Evolutionary conservation across 2,329 filamentous ascomycete species (phyloP).

Genomic region (Fusarium sp.): DNA sequence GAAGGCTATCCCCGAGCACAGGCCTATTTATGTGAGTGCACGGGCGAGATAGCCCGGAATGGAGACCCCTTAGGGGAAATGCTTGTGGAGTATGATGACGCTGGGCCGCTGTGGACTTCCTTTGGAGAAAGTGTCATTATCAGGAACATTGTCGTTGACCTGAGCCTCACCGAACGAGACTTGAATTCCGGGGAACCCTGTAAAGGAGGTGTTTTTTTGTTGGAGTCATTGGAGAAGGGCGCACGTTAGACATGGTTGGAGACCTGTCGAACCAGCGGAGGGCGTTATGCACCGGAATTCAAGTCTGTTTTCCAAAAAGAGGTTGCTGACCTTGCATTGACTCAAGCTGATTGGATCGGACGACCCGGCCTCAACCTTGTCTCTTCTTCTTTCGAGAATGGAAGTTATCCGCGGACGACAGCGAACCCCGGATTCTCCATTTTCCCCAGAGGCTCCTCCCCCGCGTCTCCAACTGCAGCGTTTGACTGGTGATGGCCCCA

Average conservation of each 20-base stretch:
- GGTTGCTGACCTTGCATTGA: background rate
- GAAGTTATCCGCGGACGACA: background rate
- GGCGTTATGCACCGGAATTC: background rate
- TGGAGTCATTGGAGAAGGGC: background rate
- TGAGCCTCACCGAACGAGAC: background rate
- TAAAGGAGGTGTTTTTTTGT: background rate
- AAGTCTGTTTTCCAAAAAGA: background rate
- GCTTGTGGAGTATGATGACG: background rate
- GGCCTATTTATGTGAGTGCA: background rate
- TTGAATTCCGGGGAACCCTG: constrained; percentile 1
- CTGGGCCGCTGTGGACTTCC: background rate
- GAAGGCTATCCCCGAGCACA: constrained; percentile 1
- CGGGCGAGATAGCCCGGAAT: background rate
- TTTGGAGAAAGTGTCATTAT: background rate
- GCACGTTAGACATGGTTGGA: background rate
- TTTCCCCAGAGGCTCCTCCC: constrained; percentile 2
- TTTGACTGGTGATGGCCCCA: background rate
- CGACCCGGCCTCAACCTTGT: background rate
- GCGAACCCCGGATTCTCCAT: constrained; percentile 1
- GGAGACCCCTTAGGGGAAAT: background rate
- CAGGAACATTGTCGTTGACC: background rate
- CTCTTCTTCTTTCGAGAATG: background rate
- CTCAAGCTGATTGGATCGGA: background rate
- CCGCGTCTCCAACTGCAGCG: constrained; percentile 1
- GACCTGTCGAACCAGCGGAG: background rate